These are phyloP conservation scores for Diaporthe aspalathi DNA, from an alignment of 2,329 filamentous ascomycete species.

Conservation along the genomic window DNA sequence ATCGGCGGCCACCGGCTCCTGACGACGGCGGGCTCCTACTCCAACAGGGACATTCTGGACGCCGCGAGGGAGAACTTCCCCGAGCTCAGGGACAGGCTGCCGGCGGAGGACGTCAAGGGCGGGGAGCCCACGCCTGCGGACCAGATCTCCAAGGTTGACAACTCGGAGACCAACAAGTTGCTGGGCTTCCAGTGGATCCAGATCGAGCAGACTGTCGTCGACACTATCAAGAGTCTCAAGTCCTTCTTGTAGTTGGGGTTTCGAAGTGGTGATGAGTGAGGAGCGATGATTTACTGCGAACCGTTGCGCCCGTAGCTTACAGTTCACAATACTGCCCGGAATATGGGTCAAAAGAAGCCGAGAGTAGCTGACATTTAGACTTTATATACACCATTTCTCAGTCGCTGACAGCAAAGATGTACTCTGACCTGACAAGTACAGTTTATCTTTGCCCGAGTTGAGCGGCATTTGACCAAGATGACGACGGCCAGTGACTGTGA, in stretches of 20 bases:
- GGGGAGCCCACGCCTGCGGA: constrained; percentile 55
- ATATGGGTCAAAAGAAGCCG: not conserved
- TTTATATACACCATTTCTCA: not conserved
- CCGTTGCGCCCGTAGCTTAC: not conserved
- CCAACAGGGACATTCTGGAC: constrained; percentile 57
- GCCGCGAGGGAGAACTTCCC: constrained; percentile 61
- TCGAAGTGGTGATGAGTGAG: no score
- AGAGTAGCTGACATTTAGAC: not conserved
- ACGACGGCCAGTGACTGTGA: not conserved
- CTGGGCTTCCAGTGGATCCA: constrained; percentile 72
- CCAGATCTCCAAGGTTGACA: constrained; percentile 66
- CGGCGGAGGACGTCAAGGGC: constrained; percentile 56
- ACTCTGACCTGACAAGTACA: not conserved
- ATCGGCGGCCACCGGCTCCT: constrained; percentile 65
- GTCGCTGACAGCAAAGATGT: not conserved
- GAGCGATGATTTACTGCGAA: not conserved
- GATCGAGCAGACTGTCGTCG: constrained; percentile 71
- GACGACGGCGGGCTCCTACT: constrained; percentile 59
- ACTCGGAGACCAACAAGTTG: constrained; percentile 66
- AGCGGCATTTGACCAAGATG: not conserved
- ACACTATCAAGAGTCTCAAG: constrained; percentile 74
- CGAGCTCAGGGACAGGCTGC: constrained; percentile 60
- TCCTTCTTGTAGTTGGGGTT: constrained; percentile 47
- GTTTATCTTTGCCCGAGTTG: not conserved
- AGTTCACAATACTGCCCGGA: not conserved